These are phyloP conservation scores for Venturia carpophila DNA, from an alignment of 2,329 filamentous ascomycete species.

Conservation along the genomic window DNA sequence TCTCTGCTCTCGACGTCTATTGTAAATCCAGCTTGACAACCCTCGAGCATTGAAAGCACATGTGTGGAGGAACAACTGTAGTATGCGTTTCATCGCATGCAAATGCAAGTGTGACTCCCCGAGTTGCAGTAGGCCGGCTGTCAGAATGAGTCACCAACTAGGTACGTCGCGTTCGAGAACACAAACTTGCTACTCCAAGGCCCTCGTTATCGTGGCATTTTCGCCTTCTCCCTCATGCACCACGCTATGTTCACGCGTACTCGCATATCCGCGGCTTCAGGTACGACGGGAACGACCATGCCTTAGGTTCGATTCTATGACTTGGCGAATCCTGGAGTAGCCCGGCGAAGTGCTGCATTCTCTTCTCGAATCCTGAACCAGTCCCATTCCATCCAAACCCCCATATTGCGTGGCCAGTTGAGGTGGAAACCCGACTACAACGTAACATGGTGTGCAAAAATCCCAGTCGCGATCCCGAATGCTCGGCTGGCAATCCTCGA, in stretches of 20 bases:
- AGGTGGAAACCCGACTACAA: background rate
- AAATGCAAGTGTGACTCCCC: constrained; percentile 4
- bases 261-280: background rate
- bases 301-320: background rate
- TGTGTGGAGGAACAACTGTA: background rate
- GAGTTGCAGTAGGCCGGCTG: constrained; percentile 1
- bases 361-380: background rate
- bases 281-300: background rate
- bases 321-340: background rate
- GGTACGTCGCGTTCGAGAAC: background rate
- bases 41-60: background rate
- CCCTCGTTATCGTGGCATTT: constrained; percentile 3
- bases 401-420: background rate
- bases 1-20: background rate
- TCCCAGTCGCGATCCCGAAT: background rate
- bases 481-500: background rate
- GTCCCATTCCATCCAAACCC: background rate
- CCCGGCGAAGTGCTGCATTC: background rate
- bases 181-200: background rate
- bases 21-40: background rate
- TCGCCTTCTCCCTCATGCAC: background rate
- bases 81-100: constrained; percentile 5
- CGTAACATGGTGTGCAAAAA: background rate
- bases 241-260: background rate
- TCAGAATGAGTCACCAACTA: background rate